phyloP scores from a whole-genome alignment of 2,329 filamentous ascomycete genomes.

The Neofusicoccum cordaticola region DNA sequence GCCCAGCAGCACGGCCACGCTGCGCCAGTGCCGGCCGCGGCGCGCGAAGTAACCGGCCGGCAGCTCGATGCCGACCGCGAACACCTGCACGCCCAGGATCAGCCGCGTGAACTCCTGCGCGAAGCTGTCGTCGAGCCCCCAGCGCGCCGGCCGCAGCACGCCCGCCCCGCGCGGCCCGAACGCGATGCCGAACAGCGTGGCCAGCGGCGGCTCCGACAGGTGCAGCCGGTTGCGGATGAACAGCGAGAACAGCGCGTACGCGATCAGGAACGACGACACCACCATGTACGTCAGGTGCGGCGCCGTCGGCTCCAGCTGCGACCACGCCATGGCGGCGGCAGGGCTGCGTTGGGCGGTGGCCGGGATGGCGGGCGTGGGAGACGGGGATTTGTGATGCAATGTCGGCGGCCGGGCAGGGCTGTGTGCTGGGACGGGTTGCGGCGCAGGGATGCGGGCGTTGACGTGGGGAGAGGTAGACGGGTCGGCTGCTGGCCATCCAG shows the following conservation, averaged over 20 bases:
- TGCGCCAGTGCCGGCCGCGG: slow-evolving; percentile 49
- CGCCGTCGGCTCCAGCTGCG: slow-evolving; percentile 46
- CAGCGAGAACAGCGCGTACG: slow-evolving; percentile 46
- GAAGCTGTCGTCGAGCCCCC: slow-evolving; percentile 43
- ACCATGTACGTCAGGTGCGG: slow-evolving; percentile 46
- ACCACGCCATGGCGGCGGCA: slow-evolving; percentile 35
- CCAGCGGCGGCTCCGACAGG: slow-evolving; percentile 49
- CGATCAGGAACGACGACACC: slow-evolving; percentile 45
- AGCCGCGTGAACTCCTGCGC: slow-evolving; percentile 44
- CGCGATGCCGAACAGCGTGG: slow-evolving; percentile 45
- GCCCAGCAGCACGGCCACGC: slow-evolving; percentile 48
- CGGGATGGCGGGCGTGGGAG: no score
- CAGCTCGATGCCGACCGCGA: slow-evolving; percentile 37
- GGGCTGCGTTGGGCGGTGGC: no score
- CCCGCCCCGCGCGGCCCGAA: slow-evolving; percentile 42
- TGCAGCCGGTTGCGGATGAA: slow-evolving; percentile 49
- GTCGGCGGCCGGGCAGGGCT: no score
- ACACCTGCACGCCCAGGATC: slow-evolving; percentile 45
- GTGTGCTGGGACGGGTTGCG: no score
- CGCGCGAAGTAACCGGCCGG: slow-evolving; percentile 45
- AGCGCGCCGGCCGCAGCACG: slow-evolving; percentile 40
- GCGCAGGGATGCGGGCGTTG: no score
- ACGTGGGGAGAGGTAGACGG: no score
- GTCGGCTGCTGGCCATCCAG: no score
- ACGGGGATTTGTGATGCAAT: no score